Evolutionary conservation across 2,329 filamentous ascomycete genomes (phyloP), one percentile per base, ranked within the genome.

Genomic region (Penicillium sp.): DNA sequence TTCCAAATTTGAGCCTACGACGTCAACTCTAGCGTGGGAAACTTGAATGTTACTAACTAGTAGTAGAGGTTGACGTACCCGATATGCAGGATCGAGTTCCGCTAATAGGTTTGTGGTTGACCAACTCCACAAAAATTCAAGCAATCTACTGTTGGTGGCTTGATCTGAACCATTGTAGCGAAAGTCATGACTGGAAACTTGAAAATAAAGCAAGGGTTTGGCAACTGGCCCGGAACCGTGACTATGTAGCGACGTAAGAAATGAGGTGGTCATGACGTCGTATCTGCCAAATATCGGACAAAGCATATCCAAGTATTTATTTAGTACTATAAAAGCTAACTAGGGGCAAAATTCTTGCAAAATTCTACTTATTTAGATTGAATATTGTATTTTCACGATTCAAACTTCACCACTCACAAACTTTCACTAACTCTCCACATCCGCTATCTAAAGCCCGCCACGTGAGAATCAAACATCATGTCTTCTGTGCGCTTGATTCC

Each of bases 401-500:
- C 16, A 2, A 16, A 29, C 13, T 13, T 16, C 29, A 51, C 18
- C 19, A 40, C 5, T n/a, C 23, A 23, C 10, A 5, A 28, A 28
- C 10, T 10, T 28, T 10, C 5, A 28, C 24, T 26, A 33, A 19
- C 18, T 14, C 9, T 19, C 19, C n/a, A 44, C 37, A 21, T n/a
- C 28, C 14, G 8, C 24, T 26, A 29, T 21, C 51, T 39, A 18
- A 40, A 40, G 9, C 24, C 21, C 4, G 23, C 39, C 23, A 28
- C 14, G n/a, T n/a, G n/a, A n/a, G n/a, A n/a, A n/a, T n/a, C n/a
- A 3, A 21, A 48, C 45, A 60, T 18, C 54, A 65, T 64, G 63
- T 60, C 58, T 58, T 59, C 75, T 60, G 59, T 63, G 40, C 71
- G 71, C 55, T 48, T 72, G 47, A 55, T 67, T 55, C 67, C 70